Evolutionary conservation across 2,329 filamentous ascomycete species (phyloP).

Genomic region (Epichloe typhina): DNA sequence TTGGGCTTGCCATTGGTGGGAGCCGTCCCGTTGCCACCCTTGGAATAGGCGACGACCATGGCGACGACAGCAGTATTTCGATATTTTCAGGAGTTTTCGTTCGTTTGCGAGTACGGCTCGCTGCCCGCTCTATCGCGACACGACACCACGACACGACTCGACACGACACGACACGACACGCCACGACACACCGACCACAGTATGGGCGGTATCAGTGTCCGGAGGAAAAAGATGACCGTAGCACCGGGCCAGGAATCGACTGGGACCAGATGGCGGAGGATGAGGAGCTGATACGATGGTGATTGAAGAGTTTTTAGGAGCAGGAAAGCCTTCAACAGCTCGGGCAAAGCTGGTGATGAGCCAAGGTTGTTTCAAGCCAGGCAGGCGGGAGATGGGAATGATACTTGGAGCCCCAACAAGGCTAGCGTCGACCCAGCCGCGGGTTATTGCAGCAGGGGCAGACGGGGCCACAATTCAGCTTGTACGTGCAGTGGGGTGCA

Average conservation of each 20-base stretch:
- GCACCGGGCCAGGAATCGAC: not conserved
- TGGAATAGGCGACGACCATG: constrained; percentile 22
- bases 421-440: not conserved
- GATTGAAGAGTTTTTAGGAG: not conserved
- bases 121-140: not conserved
- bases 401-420: not conserved
- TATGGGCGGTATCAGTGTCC: not conserved
- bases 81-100: not conserved
- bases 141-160: no score
- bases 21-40: constrained; percentile 26
- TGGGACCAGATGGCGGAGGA: not conserved
- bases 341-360: not conserved
- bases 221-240: not conserved
- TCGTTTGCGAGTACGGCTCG: not conserved
- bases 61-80: not conserved
- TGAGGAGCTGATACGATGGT: not conserved
- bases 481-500: no score
- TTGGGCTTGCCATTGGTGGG: constrained; percentile 22
- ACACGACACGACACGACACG: no score
- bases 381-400: not conserved
- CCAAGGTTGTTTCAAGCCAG: not conserved
- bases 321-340: constrained; percentile 1
- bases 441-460: not conserved
- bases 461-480: not conserved
- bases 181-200: no score